Base-by-base conservation (phyloP, 306 rosid genomes). In the Vigna radiata region DNA sequence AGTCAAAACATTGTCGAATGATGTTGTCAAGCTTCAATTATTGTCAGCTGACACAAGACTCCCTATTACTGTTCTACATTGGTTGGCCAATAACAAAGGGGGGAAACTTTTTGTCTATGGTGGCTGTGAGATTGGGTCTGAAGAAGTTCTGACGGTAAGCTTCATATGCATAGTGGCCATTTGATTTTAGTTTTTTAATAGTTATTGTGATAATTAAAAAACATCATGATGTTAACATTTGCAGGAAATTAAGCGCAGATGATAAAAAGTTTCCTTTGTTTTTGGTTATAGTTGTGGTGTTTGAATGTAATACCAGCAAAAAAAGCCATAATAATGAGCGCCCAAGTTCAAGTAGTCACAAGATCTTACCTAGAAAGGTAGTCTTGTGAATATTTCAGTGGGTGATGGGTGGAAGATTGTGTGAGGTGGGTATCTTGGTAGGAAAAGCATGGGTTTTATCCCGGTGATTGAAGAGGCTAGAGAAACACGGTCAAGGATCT, bases 71-170 rank as follows among this genome's bases (percentile, higher is more conserved):
- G 86, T 90, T 85, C 85, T 90, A 59, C 89, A 85, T 58, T 94
- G 96, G 96, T 80, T 83, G 37, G 81, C 81, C 56, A 81, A 84
- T 53, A 81, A 77, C 39, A 70, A 71, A 16, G 83, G 87, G 23
- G 96, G 97, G 31, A 82, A 63, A 70, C 92, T 91, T 69, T 90
- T 91, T 88, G 90, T 91, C 72, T 94, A 94, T 81, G 97, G 98
- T 14, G 98, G 98, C 60, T 87, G 81, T 61, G 89, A 90, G 77
- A 86, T 91, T 80, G 96, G 98, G 52, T 90, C 98, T n/a, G 81
- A 87, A 48, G 98, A 91, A 91, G 92, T 87, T 84, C 62, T 91
- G 77, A 79, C 97, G 25, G 98, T 86, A 80, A 73, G 89, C 36
- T 86, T 71, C 79, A 49, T 74, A 66, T 73, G 60, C 66, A 74